phyloP scores from a whole-genome alignment of 352 stramenopile species.

The Phytopythium montanum region DNA sequence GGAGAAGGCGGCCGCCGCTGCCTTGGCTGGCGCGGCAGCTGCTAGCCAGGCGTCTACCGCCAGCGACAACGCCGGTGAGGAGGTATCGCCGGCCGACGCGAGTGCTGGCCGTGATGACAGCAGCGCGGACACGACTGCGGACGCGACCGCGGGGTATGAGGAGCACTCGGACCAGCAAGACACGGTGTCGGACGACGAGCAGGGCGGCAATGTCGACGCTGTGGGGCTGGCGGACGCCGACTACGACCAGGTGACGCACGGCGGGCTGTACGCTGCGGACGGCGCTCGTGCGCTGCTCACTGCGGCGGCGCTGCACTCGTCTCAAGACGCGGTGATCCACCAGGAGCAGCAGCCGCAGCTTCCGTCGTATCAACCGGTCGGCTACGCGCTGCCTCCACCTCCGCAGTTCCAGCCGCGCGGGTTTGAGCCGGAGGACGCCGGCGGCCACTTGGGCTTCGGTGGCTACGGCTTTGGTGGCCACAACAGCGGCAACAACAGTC shows the following conservation, averaged over 20 bases:
- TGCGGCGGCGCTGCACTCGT: slow-evolving; percentile 62
- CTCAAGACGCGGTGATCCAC: slow-evolving; percentile 70
- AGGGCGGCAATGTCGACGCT: neutral
- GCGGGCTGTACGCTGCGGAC: slow-evolving; percentile 31
- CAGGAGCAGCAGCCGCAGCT: slow-evolving; percentile 36
- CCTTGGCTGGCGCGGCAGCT: slow-evolving; percentile 4
- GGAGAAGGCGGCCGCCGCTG: slow-evolving; percentile 19
- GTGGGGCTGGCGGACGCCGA: neutral
- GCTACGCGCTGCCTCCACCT: slow-evolving; percentile 23
- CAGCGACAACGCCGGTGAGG: neutral
- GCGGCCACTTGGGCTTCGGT: slow-evolving; percentile 27
- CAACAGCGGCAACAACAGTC: slow-evolving; percentile 1
- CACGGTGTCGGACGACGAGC: slow-evolving; percentile 1
- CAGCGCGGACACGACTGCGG: neutral
- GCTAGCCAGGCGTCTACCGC: neutral
- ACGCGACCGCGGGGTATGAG: neutral
- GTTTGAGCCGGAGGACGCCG: slow-evolving; percentile 66
- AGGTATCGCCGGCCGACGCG: neutral
- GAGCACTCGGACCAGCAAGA: slow-evolving; percentile 3
- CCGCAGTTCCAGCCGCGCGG: slow-evolving; percentile 42
- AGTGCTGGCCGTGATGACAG: neutral
- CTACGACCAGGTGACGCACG: neutral
- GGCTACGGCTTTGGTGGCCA: slow-evolving; percentile 23
- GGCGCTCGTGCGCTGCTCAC: slow-evolving; percentile 65
- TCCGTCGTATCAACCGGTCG: slow-evolving; percentile 20